phyloP scores from a whole-genome alignment of 768 basidiomycete genomes.

The Plicaturopsis crispa region DNA sequence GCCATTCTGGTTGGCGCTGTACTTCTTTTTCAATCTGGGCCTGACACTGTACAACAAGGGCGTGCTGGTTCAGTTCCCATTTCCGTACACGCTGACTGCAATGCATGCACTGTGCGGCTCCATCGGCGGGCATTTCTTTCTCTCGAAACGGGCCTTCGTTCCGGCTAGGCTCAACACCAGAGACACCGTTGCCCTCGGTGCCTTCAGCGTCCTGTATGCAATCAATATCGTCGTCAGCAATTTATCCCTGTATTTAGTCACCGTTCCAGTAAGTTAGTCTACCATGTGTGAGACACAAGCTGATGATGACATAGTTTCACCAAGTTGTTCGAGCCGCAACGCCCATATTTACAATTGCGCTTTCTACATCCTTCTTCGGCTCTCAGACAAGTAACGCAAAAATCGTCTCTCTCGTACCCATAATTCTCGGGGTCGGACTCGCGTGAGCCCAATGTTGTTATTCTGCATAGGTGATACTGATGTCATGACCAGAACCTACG shows the following conservation, averaged over 20 bases:
- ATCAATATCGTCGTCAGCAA: slow-evolving; percentile 96
- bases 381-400: slow-evolving; percentile 53
- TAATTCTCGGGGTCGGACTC: slow-evolving; percentile 84
- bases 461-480: not conserved
- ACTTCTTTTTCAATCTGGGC: slow-evolving; percentile 86
- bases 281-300: not conserved
- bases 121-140: slow-evolving; percentile 66
- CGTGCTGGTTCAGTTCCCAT: slow-evolving; percentile 87
- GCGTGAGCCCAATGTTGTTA: slow-evolving; percentile 47
- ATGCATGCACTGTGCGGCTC: slow-evolving; percentile 84
- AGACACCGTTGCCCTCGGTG: slow-evolving; percentile 56
- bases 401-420: slow-evolving; percentile 70
- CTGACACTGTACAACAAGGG: slow-evolving; percentile 95
- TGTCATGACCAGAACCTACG: slow-evolving; percentile 62
- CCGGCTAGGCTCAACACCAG: slow-evolving; percentile 43
- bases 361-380: slow-evolving; percentile 65
- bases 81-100: slow-evolving; percentile 92
- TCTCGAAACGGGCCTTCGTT: slow-evolving; percentile 37
- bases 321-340: slow-evolving; percentile 93
- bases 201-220: slow-evolving; percentile 88
- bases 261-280: slow-evolving; percentile 64
- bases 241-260: slow-evolving; percentile 80
- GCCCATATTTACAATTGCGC: slow-evolving; percentile 83
- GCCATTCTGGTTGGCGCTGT: slow-evolving; percentile 64
- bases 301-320: slow-evolving; percentile 65